Percentiles rank a stretch among this genome's conserved stretches.
These are phyloP conservation scores for Citrus maxima DNA, from an alignment of 345 rosid genomes.

Conservation along the genomic window DNA sequence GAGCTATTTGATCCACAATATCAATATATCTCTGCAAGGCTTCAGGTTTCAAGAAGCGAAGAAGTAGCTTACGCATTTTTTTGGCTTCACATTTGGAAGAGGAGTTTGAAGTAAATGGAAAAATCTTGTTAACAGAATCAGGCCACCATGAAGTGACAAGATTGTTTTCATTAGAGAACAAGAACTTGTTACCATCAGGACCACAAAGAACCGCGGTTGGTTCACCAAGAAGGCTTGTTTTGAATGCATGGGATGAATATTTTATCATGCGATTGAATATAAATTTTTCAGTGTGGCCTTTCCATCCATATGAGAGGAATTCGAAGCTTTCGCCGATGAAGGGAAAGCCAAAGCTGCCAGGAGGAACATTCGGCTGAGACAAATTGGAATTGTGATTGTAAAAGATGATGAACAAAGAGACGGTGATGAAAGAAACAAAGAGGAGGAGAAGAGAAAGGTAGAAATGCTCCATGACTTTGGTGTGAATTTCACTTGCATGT, in stretches of 20 bases:
- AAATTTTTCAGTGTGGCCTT: slow-evolving; percentile 39
- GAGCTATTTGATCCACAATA: slow-evolving; percentile 31
- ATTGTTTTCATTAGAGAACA: slow-evolving; percentile 45
- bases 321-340: slow-evolving; percentile 36
- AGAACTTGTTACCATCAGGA: slow-evolving; percentile 33
- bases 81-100: slow-evolving; percentile 31
- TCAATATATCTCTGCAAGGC: slow-evolving; percentile 29
- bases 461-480: neutral
- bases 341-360: slow-evolving; percentile 32
- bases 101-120: slow-evolving; percentile 28
- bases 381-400: slow-evolving; percentile 17
- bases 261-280: slow-evolving; percentile 26
- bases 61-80: slow-evolving; percentile 29
- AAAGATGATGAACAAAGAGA: slow-evolving; percentile 9
- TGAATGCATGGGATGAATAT: slow-evolving; percentile 31
- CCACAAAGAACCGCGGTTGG: slow-evolving; percentile 36
- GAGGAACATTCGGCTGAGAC: slow-evolving; percentile 31
- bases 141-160: slow-evolving; percentile 45
- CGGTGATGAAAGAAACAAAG: slow-evolving; percentile 3
- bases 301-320: slow-evolving; percentile 30
- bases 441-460: slow-evolving; percentile 7
- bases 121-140: slow-evolving; percentile 36
- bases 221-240: slow-evolving; percentile 26
- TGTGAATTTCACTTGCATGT: neutral
- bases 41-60: slow-evolving; percentile 39